Evolutionary conservation across 306 rosid genomes (phyloP).

Genomic region (Trifolium fragiferum): DNA sequence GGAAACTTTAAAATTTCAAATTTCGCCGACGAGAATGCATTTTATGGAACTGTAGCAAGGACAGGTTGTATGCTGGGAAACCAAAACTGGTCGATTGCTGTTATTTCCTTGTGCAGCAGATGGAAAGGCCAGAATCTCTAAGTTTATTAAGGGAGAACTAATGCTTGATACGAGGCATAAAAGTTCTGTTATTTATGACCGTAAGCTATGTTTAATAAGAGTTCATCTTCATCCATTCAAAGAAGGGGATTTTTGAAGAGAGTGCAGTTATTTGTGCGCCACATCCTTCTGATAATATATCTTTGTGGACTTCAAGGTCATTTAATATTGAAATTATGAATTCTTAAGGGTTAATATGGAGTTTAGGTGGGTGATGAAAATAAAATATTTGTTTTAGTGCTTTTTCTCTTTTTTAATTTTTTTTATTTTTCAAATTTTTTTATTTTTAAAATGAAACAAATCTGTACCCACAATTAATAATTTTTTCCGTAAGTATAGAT

Average conservation of each 20-base stretch:
- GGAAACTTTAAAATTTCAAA: constrained; percentile 39
- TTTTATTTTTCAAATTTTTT: too few species aligned
- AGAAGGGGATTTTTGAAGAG: constrained; percentile 82
- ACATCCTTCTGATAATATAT: constrained; percentile 57
- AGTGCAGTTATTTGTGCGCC: constrained; percentile 87
- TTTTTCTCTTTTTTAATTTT: too few species aligned
- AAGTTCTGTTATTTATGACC: constrained; percentile 39
- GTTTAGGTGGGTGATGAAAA: too few species aligned
- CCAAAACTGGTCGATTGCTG: constrained; percentile 52
- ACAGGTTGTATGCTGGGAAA: constrained; percentile 56
- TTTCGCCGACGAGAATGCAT: constrained; percentile 37
- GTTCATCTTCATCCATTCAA: constrained; percentile 71
- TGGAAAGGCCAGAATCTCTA: constrained; percentile 40
- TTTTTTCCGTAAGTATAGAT: too few species aligned
- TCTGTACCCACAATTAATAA: too few species aligned
- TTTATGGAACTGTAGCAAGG: constrained; percentile 65
- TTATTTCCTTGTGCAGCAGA: constrained; percentile 64
- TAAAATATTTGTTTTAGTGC: too few species aligned
- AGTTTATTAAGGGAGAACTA: constrained; percentile 52
- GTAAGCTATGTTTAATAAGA: constrained; percentile 68
- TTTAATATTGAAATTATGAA: constrained; percentile 15
- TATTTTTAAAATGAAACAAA: too few species aligned
- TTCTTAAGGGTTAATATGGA: not conserved
- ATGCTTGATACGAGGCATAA: constrained; percentile 39
- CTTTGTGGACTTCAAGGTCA: constrained; percentile 67